phyloP scores from a whole-genome alignment of 768 basidiomycete genomes.

The Boletales sp. region DNA sequence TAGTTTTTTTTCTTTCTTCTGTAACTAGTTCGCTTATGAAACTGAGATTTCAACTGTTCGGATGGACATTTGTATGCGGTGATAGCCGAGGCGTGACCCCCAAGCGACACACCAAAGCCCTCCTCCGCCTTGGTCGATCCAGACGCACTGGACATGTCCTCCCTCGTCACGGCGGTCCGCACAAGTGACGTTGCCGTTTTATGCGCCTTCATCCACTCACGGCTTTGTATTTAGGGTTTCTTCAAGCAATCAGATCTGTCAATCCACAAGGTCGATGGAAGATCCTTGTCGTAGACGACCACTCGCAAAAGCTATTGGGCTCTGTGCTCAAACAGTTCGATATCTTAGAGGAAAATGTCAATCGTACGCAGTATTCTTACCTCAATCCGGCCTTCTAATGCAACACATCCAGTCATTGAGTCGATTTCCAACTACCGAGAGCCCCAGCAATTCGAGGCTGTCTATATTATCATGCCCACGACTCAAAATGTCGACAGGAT shows the following conservation, averaged over 20 bases:
- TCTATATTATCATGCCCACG: constrained; percentile 95
- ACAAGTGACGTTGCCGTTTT: constrained; percentile 35
- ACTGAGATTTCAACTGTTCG: too few species aligned
- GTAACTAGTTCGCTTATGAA: too few species aligned
- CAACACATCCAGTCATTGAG: constrained; percentile 71
- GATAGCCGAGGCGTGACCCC: constrained; percentile 10
- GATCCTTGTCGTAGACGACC: constrained; percentile 93
- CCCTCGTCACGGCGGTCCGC: constrained; percentile 45
- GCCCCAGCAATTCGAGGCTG: constrained; percentile 84
- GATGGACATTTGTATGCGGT: not conserved
- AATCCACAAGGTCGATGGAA: constrained; percentile 92
- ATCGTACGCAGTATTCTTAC: constrained; percentile 54
- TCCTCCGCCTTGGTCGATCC: not conserved
- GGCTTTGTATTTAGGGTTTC: constrained; percentile 55
- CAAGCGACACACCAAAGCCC: not conserved
- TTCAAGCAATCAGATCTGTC: constrained; percentile 84
- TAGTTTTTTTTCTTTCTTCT: too few species aligned
- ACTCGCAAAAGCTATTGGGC: constrained; percentile 78
- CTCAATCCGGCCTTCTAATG: constrained; percentile 6
- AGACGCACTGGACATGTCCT: constrained; percentile 32
- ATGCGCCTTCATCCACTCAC: not conserved
- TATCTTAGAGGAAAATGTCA: constrained; percentile 93
- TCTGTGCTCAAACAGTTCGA: constrained; percentile 91
- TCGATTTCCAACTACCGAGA: constrained; percentile 80
- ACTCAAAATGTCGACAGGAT: constrained; percentile 90